Base-by-base conservation (phyloP, 768 basidiomycete species). In the Xanthoconium stramineum region DNA sequence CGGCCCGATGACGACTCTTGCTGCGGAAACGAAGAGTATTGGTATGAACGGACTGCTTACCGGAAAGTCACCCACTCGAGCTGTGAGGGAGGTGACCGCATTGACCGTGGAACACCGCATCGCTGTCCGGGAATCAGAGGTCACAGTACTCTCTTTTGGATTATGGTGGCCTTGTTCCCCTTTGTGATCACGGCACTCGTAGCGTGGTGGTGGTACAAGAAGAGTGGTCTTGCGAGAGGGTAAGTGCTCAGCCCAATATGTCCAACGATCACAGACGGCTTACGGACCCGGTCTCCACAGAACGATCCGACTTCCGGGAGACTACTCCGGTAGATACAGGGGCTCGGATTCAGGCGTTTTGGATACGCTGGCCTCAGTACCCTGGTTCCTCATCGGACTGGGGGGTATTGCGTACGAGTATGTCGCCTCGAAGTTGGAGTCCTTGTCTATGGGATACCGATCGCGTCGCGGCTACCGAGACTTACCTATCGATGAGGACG, bases 21-120 rank as follows among this genome's bases (percentile, higher is more conserved):
- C 65, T 75, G 73, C 20, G 71, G 72, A 51, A 81, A 77, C 19
- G 85, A 85, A 44, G 84, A 88, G 4, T 91, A 79, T 69, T 99
- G 97, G 97, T 98, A 94, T 68, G 94, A 93, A 50, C 85, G 94
- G 29, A 98, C 96, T 0, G 75, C 86, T 6, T 96, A 96, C 68
- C 89, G 94, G 49, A 87, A 91, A 72, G 91, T 98, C 47, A 89
- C 89, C 1, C 89, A 89, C 70, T 96, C 95, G 36, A 83, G 78
- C 20, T 99, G 97, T 69, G 83, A 85, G 51, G 94, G 84, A 6
- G 96, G 95, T 5, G 60, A 73, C 2, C 80, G 89, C n/a, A 84
- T 80, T 13, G 93, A 99, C 69, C 84, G 78, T 38, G 97, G 97
- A 6, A 64, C 66, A 8, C 60, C 60, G 7, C 96, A 99, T 69